Base-by-base conservation (phyloP, 1,139 yeast species). In the Candida buenavistaensis region DNA sequence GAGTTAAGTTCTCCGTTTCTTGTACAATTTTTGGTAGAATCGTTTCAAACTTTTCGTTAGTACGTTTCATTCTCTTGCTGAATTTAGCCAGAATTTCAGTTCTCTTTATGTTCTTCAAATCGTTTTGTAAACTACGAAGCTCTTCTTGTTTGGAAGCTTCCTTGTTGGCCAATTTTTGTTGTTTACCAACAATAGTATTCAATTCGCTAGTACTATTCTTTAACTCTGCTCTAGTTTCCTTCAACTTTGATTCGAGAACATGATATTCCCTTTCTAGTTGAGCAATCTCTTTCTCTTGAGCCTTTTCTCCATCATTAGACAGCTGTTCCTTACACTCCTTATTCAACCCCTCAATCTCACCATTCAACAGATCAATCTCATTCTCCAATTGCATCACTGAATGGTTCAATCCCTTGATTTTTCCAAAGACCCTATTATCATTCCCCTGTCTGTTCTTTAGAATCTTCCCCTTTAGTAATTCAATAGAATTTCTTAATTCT, bases 401-500 rank as follows among this genome's bases (percentile, higher is more conserved):
- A 40, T 69, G 72, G 40, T 67, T 58, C 36, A 70, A 56, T 2
- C 74, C 72, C 40, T 65, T 64, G 33, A 69, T 50, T 41, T 67
- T 69, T n/a, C 71, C 68, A 39, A 55, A 48, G 2, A 55, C 48
- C 32, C 70, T 50, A 30, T 57, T 61, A 28, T 65, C 66, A 39
- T 53, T 47, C 23, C 46, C 41, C 41, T 54, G 46, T 41, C 54
- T 50, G 30, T 48, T 48, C 33, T 75, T 73, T 6, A 66, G 57
- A 5, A 78, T 69, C 45, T 75, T 75, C 15, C 57, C 62, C 46
- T 72, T 75, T 38, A 80, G 59, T 33, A 58, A 59, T 26, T 80
- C 88, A 47, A 80, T 80, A 35, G 80, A 85, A 41, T 71, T 69
- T 44, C 74, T 75, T 34, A 75, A 55, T 4, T 80, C 74, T 10